Evolutionary conservation across 2,329 filamentous ascomycete genomes (phyloP).

Genomic region (Claviceps arundinis): DNA sequence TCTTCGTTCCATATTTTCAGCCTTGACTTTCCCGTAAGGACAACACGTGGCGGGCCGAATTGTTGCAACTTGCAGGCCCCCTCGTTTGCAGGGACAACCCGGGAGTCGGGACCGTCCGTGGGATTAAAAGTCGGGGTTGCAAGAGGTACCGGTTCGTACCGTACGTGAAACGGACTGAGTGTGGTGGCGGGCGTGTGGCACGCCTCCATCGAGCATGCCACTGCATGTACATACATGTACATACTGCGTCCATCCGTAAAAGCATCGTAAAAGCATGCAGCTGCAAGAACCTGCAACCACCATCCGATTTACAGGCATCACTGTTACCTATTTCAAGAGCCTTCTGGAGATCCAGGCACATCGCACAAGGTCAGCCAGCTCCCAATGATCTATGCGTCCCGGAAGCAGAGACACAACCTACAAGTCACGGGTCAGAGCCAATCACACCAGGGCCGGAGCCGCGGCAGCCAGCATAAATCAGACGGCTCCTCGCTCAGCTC

Average conservation of each 20-base stretch:
- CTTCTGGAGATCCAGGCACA: too few relatives aligned
- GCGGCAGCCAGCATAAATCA: too few relatives aligned
- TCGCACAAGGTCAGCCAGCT: too few relatives aligned
- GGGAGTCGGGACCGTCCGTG: not conserved
- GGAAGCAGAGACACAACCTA: too few relatives aligned
- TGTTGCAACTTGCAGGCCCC: not conserved
- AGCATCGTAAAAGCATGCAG: not conserved
- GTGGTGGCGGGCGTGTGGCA: not conserved
- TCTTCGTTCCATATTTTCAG: not conserved
- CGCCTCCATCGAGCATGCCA: not conserved
- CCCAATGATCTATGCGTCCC: too few relatives aligned
- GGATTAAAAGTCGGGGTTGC: not conserved
- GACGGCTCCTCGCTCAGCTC: too few relatives aligned
- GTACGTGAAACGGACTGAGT: not conserved
- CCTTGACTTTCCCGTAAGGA: not conserved
- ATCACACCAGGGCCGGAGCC: too few relatives aligned
- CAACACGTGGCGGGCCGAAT: slow-evolving; percentile 3
- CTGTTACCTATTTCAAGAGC: too few relatives aligned
- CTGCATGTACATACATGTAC: not conserved
- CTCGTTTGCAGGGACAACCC: not conserved
- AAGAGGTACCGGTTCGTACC: not conserved
- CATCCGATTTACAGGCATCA: too few relatives aligned
- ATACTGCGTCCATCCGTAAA: not conserved
- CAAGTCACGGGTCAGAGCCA: too few relatives aligned
- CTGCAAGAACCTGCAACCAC: not conserved